These are phyloP conservation scores for Akebia trifoliata DNA, from an alignment of 164 flowering plant species.

Conservation along the genomic window DNA sequence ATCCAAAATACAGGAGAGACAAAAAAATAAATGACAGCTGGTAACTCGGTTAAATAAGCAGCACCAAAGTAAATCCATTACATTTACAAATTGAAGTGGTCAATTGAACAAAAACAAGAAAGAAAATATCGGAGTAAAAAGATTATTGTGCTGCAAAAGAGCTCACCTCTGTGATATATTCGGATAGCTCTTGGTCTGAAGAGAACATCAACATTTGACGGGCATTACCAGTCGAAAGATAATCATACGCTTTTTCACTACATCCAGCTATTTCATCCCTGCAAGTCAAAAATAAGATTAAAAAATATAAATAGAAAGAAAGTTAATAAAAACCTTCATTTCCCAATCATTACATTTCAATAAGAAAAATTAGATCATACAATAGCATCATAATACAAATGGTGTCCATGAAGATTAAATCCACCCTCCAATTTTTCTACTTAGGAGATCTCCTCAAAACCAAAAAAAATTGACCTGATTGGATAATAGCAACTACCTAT, in stretches of 20 bases:
- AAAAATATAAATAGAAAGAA: not conserved
- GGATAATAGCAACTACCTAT: no score
- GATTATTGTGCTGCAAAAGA: not conserved
- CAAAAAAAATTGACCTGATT: no score
- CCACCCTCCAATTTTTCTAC: no score
- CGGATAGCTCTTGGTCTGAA: conserved; percentile 56
- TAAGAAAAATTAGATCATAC: no score
- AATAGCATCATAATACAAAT: no score
- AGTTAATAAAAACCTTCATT: no score
- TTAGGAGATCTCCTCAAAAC: no score
- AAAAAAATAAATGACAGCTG: no score
- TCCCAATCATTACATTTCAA: no score
- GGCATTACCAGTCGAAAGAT: conserved; percentile 60
- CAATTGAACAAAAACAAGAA: not conserved
- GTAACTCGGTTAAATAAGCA: no score
- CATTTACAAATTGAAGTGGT: not conserved
- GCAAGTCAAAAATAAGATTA: conserved; percentile 4
- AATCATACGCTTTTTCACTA: conserved; percentile 90
- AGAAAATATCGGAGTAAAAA: not conserved
- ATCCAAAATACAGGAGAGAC: no score
- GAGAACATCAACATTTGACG: conserved; percentile 62
- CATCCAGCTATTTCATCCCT: conserved; percentile 99
- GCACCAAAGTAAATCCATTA: not conserved
- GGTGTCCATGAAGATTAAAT: no score
- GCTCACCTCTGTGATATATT: conserved; percentile 60